Base-by-base conservation (phyloP, 495 filamentous ascomycete genomes). In the Neurospora africana region DNA sequence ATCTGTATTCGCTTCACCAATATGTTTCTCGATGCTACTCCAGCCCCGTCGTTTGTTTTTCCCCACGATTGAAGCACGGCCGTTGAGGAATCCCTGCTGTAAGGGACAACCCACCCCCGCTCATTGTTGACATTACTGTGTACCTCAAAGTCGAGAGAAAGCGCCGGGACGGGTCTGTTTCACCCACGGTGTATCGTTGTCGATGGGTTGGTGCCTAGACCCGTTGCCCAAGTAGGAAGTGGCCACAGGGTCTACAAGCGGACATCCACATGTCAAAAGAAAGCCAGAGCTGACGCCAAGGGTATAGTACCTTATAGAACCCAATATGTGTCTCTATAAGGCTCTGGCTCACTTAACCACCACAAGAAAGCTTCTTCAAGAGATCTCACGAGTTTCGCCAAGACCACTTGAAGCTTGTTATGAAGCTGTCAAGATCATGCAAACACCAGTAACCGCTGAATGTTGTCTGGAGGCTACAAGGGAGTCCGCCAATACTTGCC, bases 111-210 rank as follows among this genome's bases (percentile, higher is more conserved):
- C 53, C 53, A 33, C 53, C 53, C 15, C 6, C 19, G 53, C 6
- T 65, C 53, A 35, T 4, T 65, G 53, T 61, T 2, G 23, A 61
- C 23, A 61, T 30, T 61, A 13, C 23, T n/a, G n/a, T n/a, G n/a
- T n/a, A n/a, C 36, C 27, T 33, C 27, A 6, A 65, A 65, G 27
- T 65, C 53, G 53, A 65, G 53, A 2, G 53, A 33, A 65, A 33
- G 53, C 53, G 6, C 53, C 6, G 11, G 27, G 53, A 61, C 33
- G 74, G 71, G 71, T 44, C 73, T 67, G 76, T 77, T 77, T 74
- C 76, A 74, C 47, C n/a, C 53, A 65, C 27, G 1, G 27, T 53
- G 3, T 53, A 53, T 53, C 3, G 21, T 61, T 58, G 21, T 61
- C 53, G 23, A 61, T 27, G 27, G 6, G 6, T 33, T 33, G 27